Evolutionary conservation across 225 moss, liverwort and hornwort species (phyloP), one percentile per base, ranked within the genome.

Genomic region (Bryoerythrophyllum caledonicum): DNA sequence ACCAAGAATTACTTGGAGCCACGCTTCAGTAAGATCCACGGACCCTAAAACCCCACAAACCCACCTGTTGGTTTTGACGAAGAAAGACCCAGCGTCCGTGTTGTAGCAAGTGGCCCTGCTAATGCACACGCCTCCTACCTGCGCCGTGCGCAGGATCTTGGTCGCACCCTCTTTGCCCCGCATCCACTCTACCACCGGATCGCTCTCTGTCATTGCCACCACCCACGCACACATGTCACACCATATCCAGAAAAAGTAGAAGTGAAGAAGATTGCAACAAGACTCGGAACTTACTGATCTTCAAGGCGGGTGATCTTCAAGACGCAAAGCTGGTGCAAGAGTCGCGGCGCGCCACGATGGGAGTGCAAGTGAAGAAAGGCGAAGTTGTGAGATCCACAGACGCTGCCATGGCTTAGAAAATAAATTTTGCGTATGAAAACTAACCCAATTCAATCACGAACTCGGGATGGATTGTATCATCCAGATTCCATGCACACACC

Each of bases 61-160:
- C 79, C 80, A 82, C 90, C 93, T 85, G 82, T 83, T 99, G 6
- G 82, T 86, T 74, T 99, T 99, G 35, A 89, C 93, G 78, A 99
- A 99, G 74, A 91, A 99, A 28, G 93, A 85, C 8, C 89, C 87
- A 0, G 73, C 80, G 67, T 95, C 91, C 8, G 95, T 99, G 60
- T 91, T 93, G n/a, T 92, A 99, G 8, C 90, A 90, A 75, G 84
- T 82, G 70, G 99, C 95, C n/a, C 80, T 74, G 82, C 86, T 99
- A 82, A 99, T 93, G 76, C 91, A 99, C 26, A 91, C 97, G 27
- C 97, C 95, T 51, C 93, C 91, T 16, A 99, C 93, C 0, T 90
- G 84, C 12, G 82, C 79, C 44, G 85, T 71, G 73, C 89, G 91
- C 7, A 91, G 82, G 63, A 95, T 90, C 78, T 91, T 95, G 11